Percentiles rank a stretch among this genome's conserved stretches.
Conservation (phyloP, 352 stramenopile species). For the Globisporangium canariense region DNA sequence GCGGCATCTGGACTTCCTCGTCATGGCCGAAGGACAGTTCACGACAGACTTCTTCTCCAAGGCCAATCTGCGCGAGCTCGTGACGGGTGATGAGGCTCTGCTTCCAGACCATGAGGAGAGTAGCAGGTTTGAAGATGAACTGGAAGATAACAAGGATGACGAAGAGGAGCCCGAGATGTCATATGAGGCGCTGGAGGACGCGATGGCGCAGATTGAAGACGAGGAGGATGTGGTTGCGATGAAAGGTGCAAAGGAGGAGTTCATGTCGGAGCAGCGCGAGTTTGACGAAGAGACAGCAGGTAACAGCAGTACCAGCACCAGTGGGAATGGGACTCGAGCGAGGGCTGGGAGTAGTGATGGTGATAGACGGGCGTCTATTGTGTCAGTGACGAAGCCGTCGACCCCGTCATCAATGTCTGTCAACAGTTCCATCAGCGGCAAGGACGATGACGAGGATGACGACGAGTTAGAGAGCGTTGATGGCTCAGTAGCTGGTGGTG, state of each 20-base stretch:
- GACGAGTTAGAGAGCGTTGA: constrained; percentile 20
- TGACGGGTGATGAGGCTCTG: constrained; percentile 48
- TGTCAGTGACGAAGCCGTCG: constrained; percentile 27
- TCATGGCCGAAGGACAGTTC: constrained; percentile 76
- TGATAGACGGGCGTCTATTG: neutral
- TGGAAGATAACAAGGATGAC: constrained; percentile 25
- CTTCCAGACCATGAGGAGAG: constrained; percentile 18
- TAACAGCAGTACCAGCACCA: neutral
- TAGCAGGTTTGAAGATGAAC: constrained; percentile 18
- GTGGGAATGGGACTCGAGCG: neutral
- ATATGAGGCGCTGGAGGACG: constrained; percentile 82
- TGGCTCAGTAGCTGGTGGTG: constrained; percentile 6
- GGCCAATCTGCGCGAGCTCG: constrained; percentile 87
- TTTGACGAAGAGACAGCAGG: constrained; percentile 50
- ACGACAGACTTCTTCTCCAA: constrained; percentile 85
- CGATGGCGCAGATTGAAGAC: constrained; percentile 95
- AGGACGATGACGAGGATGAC: constrained; percentile 35
- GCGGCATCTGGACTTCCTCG: constrained; percentile 95
- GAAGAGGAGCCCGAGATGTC: constrained; percentile 49
- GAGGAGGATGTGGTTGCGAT: constrained; percentile 94
- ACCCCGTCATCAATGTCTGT: constrained; percentile 30
- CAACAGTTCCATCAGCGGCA: constrained; percentile 36
- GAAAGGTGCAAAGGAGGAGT: constrained; percentile 67
- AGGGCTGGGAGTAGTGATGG: neutral
- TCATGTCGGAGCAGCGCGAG: constrained; percentile 50